These are phyloP conservation scores for Sugiyamaella sp. DNA, from an alignment of 1,139 yeast genomes.

Conservation along the genomic window DNA sequence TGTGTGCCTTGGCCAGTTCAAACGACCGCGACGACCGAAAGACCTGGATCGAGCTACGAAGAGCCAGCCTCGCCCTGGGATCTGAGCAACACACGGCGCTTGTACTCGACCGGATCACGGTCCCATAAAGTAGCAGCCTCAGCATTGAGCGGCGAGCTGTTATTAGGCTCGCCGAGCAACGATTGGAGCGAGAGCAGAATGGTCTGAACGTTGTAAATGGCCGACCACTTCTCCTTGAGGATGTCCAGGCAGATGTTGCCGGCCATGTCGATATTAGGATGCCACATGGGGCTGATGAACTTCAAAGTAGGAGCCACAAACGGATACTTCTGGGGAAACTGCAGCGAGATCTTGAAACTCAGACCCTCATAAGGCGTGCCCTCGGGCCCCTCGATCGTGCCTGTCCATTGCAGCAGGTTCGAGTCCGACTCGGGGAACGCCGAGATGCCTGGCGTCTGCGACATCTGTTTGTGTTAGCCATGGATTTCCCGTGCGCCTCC, in stretches of 20 bases:
- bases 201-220: slow-evolving; percentile 65
- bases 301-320: slow-evolving; percentile 62
- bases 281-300: slow-evolving; percentile 69
- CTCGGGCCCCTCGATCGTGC: slow-evolving; percentile 63
- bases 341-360: slow-evolving; percentile 55
- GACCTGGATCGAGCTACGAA: not conserved
- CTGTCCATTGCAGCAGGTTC: slow-evolving; percentile 61
- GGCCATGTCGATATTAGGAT: slow-evolving; percentile 68
- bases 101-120: slow-evolving; percentile 49
- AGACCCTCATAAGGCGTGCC: slow-evolving; percentile 63
- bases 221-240: slow-evolving; percentile 67
- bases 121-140: slow-evolving; percentile 56
- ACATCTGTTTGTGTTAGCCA: slow-evolving; percentile 40
- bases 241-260: slow-evolving; percentile 65
- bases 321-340: slow-evolving; percentile 64
- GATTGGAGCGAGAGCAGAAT: slow-evolving; percentile 62
- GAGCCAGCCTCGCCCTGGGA: slow-evolving; percentile 46
- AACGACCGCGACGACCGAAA: no score
- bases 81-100: slow-evolving; percentile 48
- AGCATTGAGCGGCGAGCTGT: slow-evolving; percentile 54
- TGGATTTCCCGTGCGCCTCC: not conserved
- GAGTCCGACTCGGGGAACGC: slow-evolving; percentile 58
- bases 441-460: slow-evolving; percentile 52
- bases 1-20: no score
- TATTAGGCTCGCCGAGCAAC: slow-evolving; percentile 58